These are phyloP conservation scores for Angophora floribunda DNA, from an alignment of 345 rosid genomes.

Conservation along the genomic window DNA sequence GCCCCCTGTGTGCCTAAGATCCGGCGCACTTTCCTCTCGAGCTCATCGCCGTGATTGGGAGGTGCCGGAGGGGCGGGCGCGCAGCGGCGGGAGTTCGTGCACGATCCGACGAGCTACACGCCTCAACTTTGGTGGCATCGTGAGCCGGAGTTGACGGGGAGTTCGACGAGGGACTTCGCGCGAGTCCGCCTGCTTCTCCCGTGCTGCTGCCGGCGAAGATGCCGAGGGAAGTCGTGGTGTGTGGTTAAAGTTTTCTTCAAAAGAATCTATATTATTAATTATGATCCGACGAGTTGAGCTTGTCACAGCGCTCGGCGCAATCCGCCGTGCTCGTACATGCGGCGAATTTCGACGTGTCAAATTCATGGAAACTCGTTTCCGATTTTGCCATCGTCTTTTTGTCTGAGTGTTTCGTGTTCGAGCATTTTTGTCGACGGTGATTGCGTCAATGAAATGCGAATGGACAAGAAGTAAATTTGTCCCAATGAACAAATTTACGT, in stretches of 20 bases:
- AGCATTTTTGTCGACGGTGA: rapidly evolving
- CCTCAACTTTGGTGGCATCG: rapidly evolving
- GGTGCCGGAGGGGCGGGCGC: rapidly evolving
- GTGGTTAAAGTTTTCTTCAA: not conserved
- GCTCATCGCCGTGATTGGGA: not conserved
- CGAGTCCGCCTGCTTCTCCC: rapidly evolving
- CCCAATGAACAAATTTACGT: not conserved
- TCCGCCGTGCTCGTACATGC: not conserved
- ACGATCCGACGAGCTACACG: not conserved
- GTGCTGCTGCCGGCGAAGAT: rapidly evolving
- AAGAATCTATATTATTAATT: no score
- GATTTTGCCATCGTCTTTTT: not conserved
- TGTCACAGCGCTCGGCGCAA: rapidly evolving
- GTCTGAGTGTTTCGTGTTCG: rapidly evolving
- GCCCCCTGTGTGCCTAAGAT: rapidly evolving
- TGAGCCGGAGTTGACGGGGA: not conserved
- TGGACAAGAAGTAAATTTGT: not conserved
- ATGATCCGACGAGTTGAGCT: not conserved
- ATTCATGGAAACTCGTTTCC: not conserved
- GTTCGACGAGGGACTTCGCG: no score
- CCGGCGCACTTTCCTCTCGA: rapidly evolving
- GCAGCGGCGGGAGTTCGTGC: rapidly evolving
- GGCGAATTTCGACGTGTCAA: rapidly evolving
- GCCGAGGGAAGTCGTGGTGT: rapidly evolving
- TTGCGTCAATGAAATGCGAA: not conserved